phyloP scores from a whole-genome alignment of 2,329 filamentous ascomycete genomes.

The Aspergillus jensenii region DNA sequence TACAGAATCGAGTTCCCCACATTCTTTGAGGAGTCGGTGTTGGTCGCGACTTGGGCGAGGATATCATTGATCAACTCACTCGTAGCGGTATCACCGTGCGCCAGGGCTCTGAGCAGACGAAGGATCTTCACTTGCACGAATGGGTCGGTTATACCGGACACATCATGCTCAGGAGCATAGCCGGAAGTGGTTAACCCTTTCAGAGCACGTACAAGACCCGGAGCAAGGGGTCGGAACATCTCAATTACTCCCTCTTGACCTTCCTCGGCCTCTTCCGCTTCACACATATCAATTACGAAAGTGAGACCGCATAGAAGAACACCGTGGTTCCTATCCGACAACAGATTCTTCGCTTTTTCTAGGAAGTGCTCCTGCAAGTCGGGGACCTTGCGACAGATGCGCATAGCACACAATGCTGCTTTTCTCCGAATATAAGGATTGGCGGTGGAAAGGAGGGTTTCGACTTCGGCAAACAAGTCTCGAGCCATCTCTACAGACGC shows the following conservation, averaged over 20 bases:
- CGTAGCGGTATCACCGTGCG: slow-evolving; percentile 78
- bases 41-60: slow-evolving; percentile 92
- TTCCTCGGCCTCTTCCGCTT: slow-evolving; percentile 88
- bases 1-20: slow-evolving; percentile 98
- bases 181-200: slow-evolving; percentile 93
- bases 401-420: slow-evolving; percentile 97
- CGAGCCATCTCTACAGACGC: slow-evolving; percentile 97
- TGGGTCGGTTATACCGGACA: slow-evolving; percentile 95
- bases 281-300: slow-evolving; percentile 85
- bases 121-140: slow-evolving; percentile 98
- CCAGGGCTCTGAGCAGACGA: slow-evolving; percentile 79
- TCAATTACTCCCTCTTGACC: slow-evolving; percentile 88
- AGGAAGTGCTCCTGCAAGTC: slow-evolving; percentile 96
- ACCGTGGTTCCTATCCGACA: slow-evolving; percentile 93
- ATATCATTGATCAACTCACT: slow-evolving; percentile 99
- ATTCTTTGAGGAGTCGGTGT: slow-evolving; percentile 97
- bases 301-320: slow-evolving; percentile 92
- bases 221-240: slow-evolving; percentile 84
- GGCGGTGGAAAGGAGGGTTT: slow-evolving; percentile 83
- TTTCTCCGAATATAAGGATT: slow-evolving; percentile 99
- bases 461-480: slow-evolving; percentile 94
- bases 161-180: slow-evolving; percentile 96
- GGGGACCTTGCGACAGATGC: slow-evolving; percentile 96
- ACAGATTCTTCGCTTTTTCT: slow-evolving; percentile 83
- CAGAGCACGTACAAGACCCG: slow-evolving; percentile 80